Evolutionary conservation across 495 filamentous ascomycete genomes (phyloP).

Genomic region (Tuber indicum): DNA sequence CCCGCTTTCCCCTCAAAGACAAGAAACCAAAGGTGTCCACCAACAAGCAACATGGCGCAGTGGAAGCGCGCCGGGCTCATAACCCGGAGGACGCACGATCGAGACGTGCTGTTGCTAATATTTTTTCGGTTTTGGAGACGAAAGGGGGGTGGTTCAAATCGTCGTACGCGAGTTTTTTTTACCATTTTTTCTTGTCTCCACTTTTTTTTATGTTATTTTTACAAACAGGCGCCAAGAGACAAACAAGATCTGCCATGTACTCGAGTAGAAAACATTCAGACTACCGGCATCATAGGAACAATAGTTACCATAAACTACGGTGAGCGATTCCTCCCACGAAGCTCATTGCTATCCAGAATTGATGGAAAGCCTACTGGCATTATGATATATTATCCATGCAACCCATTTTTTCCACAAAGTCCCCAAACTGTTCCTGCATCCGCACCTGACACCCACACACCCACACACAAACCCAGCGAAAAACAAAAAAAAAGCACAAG

Average conservation of each 20-base stretch:
- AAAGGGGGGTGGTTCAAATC: neutral
- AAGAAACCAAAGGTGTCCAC: neutral
- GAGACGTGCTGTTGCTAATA: conserved; percentile 49
- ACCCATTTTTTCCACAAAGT: neutral
- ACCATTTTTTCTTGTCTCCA: neutral
- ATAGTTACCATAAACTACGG: neutral
- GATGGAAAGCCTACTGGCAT: neutral
- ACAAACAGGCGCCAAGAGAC: too few species aligned
- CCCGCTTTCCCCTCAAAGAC: neutral
- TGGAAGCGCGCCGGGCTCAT: conserved; percentile 49
- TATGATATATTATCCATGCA: neutral
- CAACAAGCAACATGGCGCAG: conserved; percentile 42
- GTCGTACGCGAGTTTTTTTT: neutral
- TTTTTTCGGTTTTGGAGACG: neutral
- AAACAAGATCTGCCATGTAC: neutral
- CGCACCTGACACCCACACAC: neutral
- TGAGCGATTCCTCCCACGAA: neutral
- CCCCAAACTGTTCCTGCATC: neutral
- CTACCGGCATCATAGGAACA: neutral
- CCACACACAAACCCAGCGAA: neutral
- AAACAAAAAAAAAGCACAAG: neutral
- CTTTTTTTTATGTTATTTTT: too few species aligned
- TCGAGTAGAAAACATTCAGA: neutral
- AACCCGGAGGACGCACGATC: conserved; percentile 51
- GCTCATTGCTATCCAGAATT: neutral